Conservation (phyloP, 1,284 basidiomycete species). For the Inonotus obliquus region DNA sequence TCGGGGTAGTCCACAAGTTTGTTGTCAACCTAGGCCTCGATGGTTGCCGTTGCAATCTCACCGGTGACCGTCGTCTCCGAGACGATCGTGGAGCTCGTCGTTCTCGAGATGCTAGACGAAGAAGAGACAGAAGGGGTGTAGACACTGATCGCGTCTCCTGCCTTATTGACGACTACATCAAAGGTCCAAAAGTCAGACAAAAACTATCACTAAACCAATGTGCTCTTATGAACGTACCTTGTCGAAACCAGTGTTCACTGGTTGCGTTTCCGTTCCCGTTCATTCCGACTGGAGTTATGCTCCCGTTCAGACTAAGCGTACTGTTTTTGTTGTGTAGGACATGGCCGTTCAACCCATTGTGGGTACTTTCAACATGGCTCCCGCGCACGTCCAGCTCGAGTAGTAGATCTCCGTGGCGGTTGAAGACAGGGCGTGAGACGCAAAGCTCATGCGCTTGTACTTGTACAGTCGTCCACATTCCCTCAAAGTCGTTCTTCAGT, state of each 20-base stretch:
- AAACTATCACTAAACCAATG: neutral
- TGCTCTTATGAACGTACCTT: neutral
- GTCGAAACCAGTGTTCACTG: conserved; percentile 7
- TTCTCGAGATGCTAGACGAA: conserved; percentile 12
- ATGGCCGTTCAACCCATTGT: neutral
- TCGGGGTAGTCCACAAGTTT: too few species aligned
- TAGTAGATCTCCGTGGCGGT: conserved; percentile 28
- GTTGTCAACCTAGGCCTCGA: too few species aligned
- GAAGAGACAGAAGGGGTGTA: conserved; percentile 11
- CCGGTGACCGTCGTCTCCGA: neutral
- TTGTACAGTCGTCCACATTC: conserved; percentile 28
- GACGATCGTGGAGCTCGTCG: neutral
- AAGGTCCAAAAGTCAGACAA: too few species aligned
- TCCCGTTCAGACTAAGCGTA: neutral
- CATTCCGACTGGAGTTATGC: neutral
- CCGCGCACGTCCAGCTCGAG: conserved; percentile 26
- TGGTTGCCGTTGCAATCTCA: neutral
- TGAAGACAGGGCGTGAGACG: conserved; percentile 31
- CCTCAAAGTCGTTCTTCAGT: conserved; percentile 28
- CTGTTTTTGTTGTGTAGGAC: neutral
- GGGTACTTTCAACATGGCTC: neutral
- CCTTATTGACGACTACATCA: conserved; percentile 8
- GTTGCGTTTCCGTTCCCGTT: conserved; percentile 9
- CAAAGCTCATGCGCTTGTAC: conserved; percentile 25
- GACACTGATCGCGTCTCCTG: conserved; percentile 2